phyloP scores from a whole-genome alignment of 371 early-diverging fungal genomes.

The Mortierella sp. region DNA sequence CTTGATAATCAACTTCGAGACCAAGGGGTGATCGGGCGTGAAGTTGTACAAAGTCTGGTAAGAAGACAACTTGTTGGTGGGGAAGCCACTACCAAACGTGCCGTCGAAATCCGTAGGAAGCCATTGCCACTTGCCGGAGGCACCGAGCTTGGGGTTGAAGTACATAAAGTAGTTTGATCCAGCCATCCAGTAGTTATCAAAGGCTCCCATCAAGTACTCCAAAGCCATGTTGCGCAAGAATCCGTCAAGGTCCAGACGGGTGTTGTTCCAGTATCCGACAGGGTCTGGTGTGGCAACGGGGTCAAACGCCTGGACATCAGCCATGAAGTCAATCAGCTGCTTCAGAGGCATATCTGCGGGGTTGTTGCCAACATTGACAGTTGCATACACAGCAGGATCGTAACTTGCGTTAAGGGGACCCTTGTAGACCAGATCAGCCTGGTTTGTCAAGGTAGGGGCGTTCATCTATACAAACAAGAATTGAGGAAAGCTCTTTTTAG shows the following conservation, averaged over 20 bases:
- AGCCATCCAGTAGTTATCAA: constrained; percentile 54
- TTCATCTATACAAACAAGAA: constrained; percentile 49
- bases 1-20: constrained; percentile 30
- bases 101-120: constrained; percentile 42
- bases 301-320: constrained; percentile 13
- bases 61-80: neutral
- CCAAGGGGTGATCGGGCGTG: constrained; percentile 22
- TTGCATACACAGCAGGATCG: constrained; percentile 51
- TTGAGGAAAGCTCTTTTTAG: constrained; percentile 8
- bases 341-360: constrained; percentile 44
- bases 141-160: constrained; percentile 23
- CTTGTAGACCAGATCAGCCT: constrained; percentile 15
- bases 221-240: constrained; percentile 56
- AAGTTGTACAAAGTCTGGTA: constrained; percentile 19
- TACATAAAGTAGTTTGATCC: constrained; percentile 35
- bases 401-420: constrained; percentile 33
- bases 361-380: constrained; percentile 38
- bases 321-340: constrained; percentile 52
- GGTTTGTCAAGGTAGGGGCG: constrained; percentile 53
- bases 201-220: constrained; percentile 57
- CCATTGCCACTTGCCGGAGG: constrained; percentile 27
- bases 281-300: neutral
- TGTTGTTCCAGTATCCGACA: constrained; percentile 7
- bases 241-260: constrained; percentile 19
- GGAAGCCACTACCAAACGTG: constrained; percentile 31